Conservation (phyloP, 139 green algal species). For the Chlorella sp. region DNA sequence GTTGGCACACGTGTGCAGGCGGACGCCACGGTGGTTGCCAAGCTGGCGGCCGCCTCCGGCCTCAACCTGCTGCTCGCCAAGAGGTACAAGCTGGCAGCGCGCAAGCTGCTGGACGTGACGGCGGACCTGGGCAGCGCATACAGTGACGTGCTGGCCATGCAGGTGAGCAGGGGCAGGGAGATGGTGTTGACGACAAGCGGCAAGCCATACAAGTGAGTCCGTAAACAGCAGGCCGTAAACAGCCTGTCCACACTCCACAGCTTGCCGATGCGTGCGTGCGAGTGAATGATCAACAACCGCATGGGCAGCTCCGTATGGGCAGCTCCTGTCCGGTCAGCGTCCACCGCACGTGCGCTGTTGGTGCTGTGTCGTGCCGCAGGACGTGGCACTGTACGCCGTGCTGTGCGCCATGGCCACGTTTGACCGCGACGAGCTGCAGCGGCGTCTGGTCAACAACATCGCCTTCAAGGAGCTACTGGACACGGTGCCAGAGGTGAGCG, state of each 20-base stretch:
- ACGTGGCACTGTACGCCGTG: constrained; percentile 84
- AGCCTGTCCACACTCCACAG: background rate
- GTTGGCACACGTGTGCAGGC: constrained; percentile 10
- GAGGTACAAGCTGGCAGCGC: constrained; percentile 63
- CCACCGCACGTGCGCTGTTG: background rate
- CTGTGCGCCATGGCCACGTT: constrained; percentile 85
- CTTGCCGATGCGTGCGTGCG: background rate
- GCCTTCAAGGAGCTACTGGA: constrained; percentile 88
- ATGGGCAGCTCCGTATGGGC: background rate
- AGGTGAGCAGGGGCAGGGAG: too few relatives aligned
- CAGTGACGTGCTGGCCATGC: constrained; percentile 64
- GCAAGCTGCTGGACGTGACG: constrained; percentile 31
- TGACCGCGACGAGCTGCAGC: constrained; percentile 67
- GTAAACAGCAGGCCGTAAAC: background rate
- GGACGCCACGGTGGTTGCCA: constrained; percentile 34
- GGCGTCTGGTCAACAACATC: constrained; percentile 67
- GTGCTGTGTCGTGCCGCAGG: constrained; percentile 16
- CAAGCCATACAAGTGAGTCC: too few relatives aligned
- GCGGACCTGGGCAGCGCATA: constrained; percentile 69
- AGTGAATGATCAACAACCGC: too few relatives aligned
- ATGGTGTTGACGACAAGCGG: too few relatives aligned
- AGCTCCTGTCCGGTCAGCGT: background rate
- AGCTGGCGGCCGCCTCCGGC: constrained; percentile 59
- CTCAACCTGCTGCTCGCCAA: constrained; percentile 50
- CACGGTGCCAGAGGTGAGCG: constrained; percentile 74